phyloP scores from a whole-genome alignment of 164 flowering plant genomes.

The Vitis rupestris region DNA sequence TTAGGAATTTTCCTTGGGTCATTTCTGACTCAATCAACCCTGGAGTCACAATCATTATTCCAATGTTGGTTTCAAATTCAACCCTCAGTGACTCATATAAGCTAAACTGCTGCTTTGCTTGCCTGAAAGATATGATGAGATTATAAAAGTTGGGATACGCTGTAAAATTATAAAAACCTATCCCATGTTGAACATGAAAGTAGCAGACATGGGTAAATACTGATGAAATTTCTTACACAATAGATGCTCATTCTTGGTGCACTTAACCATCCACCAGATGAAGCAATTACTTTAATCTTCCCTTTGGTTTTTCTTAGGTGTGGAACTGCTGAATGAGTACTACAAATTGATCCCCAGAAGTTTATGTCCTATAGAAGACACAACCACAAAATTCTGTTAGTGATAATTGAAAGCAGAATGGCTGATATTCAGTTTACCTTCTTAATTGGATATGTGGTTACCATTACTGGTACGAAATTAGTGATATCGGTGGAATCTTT shows the following conservation, averaged over 20 bases:
- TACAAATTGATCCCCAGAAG: slow-evolving; percentile 45
- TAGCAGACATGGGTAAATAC: not conserved
- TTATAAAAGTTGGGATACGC: too few species aligned
- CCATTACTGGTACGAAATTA: slow-evolving; percentile 37
- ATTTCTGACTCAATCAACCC: slow-evolving; percentile 51
- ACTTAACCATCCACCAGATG: slow-evolving; percentile 19
- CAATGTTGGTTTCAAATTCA: slow-evolving; percentile 43
- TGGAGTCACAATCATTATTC: slow-evolving; percentile 53
- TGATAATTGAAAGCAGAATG: too few species aligned
- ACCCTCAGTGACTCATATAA: slow-evolving; percentile 45
- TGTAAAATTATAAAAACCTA: not conserved
- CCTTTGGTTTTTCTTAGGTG: slow-evolving; percentile 39
- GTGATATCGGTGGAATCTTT: slow-evolving; percentile 30
- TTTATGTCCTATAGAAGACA: slow-evolving; percentile 32
- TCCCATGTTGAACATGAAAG: too few species aligned
- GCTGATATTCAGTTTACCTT: too few species aligned
- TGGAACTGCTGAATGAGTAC: slow-evolving; percentile 32
- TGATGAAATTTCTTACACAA: slow-evolving; percentile 18
- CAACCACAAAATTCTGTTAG: not conserved
- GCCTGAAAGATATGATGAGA: slow-evolving; percentile 24
- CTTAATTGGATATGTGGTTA: slow-evolving; percentile 12
- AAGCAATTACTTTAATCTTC: slow-evolving; percentile 36
- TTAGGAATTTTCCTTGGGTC: slow-evolving; percentile 40
- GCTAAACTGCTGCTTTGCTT: slow-evolving; percentile 46
- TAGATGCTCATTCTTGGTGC: slow-evolving; percentile 30